These are phyloP conservation scores for Mycosphaerelloides madeirae DNA, from an alignment of 2,329 filamentous ascomycete genomes.

Conservation along the genomic window DNA sequence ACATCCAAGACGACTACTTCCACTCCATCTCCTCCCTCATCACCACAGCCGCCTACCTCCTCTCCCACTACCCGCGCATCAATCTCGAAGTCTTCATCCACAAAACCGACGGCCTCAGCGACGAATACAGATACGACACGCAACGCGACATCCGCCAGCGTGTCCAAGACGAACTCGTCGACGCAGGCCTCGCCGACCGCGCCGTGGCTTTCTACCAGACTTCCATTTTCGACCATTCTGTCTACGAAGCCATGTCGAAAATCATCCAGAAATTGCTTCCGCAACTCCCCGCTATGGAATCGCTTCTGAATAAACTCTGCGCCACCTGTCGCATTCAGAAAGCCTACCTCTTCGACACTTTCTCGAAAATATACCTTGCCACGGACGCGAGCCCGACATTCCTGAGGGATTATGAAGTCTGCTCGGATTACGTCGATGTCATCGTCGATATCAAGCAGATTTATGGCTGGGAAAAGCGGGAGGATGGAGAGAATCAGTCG, in stretches of 20 bases:
- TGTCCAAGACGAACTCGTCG: conserved; percentile 91
- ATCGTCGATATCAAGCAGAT: conserved; percentile 96
- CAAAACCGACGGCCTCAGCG: conserved; percentile 95
- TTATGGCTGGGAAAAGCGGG: conserved; percentile 74
- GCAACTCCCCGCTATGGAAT: conserved; percentile 85
- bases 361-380: conserved; percentile 98
- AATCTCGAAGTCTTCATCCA: conserved; percentile 99
- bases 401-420: conserved; percentile 95
- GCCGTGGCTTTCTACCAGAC: conserved; percentile 94
- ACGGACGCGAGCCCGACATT: conserved; percentile 91
- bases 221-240: conserved; percentile 96
- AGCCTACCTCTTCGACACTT: conserved; percentile 94
- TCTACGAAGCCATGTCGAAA: conserved; percentile 97
- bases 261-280: conserved; percentile 97
- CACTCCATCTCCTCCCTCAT: conserved; percentile 85
- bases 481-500: too few relatives aligned
- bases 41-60: conserved; percentile 80
- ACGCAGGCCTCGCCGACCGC: conserved; percentile 88
- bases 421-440: conserved; percentile 96
- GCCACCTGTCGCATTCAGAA: conserved; percentile 95
- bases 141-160: conserved; percentile 95
- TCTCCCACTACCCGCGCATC: conserved; percentile 84
- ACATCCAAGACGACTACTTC: conserved; percentile 95
- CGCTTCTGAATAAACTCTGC: conserved; percentile 88
- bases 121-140: conserved; percentile 93